A percentile compares a stretch with the other conserved stretches of the same genome.
Evolutionary conservation across 2,329 filamentous ascomycete genomes (phyloP).

Genomic region (Polychaeton citri): DNA sequence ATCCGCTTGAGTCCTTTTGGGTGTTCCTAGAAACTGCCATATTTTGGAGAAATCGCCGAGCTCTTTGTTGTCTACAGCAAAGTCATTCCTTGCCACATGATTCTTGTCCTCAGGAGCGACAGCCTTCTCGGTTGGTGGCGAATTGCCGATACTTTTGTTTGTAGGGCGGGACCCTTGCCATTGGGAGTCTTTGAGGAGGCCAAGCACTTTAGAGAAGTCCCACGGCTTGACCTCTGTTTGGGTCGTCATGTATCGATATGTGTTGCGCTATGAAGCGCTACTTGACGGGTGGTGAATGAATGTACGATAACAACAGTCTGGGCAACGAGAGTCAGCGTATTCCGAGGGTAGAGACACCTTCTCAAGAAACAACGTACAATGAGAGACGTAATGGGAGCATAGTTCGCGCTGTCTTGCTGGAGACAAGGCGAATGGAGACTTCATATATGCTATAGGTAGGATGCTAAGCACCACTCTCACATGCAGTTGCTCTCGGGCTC

Average conservation of each 20-base stretch:
- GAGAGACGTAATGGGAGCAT: no score
- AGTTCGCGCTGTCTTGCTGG: no score
- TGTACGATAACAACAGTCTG: no score
- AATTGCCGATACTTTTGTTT: not conserved
- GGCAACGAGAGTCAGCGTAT: no score
- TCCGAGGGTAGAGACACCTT: no score
- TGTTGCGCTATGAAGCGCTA: no score
- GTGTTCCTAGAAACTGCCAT: slow-evolving; percentile 30
- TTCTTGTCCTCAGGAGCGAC: slow-evolving; percentile 1
- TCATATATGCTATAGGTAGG: no score
- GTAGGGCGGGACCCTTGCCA: slow-evolving; percentile 2
- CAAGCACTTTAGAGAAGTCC: slow-evolving; percentile 33
- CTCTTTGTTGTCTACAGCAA: slow-evolving; percentile 3
- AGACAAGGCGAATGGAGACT: no score
- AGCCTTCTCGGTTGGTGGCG: not conserved
- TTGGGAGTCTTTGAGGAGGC: slow-evolving; percentile 21
- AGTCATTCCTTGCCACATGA: slow-evolving; percentile 7
- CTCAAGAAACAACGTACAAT: no score
- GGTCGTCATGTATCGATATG: slow-evolving; percentile 16
- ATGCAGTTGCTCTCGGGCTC: no score
- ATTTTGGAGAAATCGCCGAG: slow-evolving; percentile 35
- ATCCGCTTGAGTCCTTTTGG: slow-evolving; percentile 3
- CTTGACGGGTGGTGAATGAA: no score
- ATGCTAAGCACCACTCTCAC: no score
- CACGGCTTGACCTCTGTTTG: slow-evolving; percentile 26